Evolutionary conservation across 78 protist genomes (phyloP), one percentile per base, ranked within the genome.

Genomic region (Isochrysis galbana): DNA sequence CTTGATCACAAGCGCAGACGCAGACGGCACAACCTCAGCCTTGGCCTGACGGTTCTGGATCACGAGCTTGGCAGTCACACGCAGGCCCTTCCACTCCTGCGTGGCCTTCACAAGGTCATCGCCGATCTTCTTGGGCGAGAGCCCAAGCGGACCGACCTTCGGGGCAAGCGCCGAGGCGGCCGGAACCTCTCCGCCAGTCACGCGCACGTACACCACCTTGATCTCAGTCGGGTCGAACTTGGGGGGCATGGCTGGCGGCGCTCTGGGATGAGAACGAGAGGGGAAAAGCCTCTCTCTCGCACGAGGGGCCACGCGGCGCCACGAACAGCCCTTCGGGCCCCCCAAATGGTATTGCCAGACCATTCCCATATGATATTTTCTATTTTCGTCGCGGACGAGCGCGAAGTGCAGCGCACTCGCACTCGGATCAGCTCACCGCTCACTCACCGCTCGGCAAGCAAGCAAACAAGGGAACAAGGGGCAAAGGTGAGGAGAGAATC

Each of bases 141-240:
- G 95, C 95, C 99, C 99, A 23, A 98, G 97, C 22, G 99, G 99
- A 94, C 99, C 99, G 91, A 98, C 86, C 97, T 98, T 99, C 84
- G 99, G 99, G 91, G 99, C 99, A 0, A 98, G 96, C 55, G 99
- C 51, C 44, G 99, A 89, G 44, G 96, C 96, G 39, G 97, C 98
- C 55, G 96, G 97, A 2, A 94, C 98, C 95, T 97, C 99, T 89
- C 99, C 99, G 69, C 99, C 99, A 38, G 93, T 91, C 67, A 96
- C 98, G 54, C 99, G 97, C 90, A 99, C 94, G 97, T 46, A 86
- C 46, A 99, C 98, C 34, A 45, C 22, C 34, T 54, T 92, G 70
- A 91, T 45, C 69, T 86, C 93, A 48, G 17, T 87, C 61, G 96
- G 95, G 89, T 94, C 96, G 82, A 93, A 93, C 93, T 94, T 95